Conservation (phyloP, 345 rosid genomes). For the Cardamine occulta region DNA sequence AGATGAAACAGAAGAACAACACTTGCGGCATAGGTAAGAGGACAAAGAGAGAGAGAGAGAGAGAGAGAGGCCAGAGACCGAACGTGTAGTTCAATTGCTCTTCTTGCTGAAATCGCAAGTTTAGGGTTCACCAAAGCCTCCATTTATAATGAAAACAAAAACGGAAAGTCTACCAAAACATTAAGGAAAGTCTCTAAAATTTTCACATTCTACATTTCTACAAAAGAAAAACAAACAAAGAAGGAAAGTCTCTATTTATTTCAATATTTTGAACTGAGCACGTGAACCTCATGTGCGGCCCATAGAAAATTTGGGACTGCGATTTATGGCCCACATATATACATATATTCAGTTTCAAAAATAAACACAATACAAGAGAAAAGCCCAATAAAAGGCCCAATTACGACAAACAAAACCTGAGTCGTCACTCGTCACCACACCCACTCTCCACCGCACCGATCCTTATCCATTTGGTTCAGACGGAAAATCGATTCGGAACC, state of each 20-base stretch:
- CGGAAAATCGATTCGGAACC: not conserved
- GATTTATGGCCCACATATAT: not conserved
- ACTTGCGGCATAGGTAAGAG: not conserved
- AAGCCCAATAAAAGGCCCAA: not conserved
- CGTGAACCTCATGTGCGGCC: not conserved
- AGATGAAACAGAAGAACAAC: not conserved
- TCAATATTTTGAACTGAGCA: not conserved
- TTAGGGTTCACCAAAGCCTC: not conserved
- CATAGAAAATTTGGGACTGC: not conserved
- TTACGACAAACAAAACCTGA: not conserved
- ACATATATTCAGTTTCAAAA: not conserved
- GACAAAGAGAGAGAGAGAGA: not conserved
- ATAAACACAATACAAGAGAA: not conserved
- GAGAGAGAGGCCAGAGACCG: not conserved
- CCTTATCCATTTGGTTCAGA: slow-evolving; percentile 32
- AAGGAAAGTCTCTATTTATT: not conserved
- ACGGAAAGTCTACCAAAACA: too few species aligned
- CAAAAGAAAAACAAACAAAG: too few species aligned
- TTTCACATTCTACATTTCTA: too few species aligned
- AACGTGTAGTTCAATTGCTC: not conserved
- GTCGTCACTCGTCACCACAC: not conserved
- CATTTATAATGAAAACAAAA: not conserved
- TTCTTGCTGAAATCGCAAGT: not conserved
- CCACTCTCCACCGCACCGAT: not conserved
- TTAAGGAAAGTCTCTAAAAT: not conserved